phyloP scores from a whole-genome alignment of 768 basidiomycete species.

The Vararia minispora region DNA sequence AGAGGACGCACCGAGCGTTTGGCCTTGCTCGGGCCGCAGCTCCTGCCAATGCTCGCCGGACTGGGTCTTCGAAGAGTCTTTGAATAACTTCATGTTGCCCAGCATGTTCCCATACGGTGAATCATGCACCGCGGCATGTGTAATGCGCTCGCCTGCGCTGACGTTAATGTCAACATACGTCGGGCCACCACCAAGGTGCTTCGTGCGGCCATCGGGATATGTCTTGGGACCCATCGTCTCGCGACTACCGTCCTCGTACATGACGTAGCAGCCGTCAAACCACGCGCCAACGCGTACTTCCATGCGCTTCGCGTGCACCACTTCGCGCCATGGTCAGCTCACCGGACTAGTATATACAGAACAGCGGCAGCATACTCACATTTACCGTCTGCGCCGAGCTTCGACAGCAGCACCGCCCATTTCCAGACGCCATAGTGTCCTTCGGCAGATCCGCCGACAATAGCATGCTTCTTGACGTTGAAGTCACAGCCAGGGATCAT shows the following conservation, averaged over 20 bases:
- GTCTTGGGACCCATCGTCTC: background rate
- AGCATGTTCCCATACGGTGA: background rate
- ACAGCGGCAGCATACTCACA: background rate
- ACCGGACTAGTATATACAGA: too few relatives aligned
- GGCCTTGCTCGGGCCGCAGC: background rate
- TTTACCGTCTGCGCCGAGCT: background rate
- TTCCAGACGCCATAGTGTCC: background rate
- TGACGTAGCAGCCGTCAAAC: background rate
- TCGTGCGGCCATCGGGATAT: background rate
- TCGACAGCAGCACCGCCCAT: constrained; percentile 1
- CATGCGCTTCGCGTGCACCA: background rate
- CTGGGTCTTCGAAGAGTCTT: background rate
- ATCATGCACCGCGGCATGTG: background rate
- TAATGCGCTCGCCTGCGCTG: background rate
- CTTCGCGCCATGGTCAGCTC: too few relatives aligned
- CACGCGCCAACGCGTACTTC: background rate
- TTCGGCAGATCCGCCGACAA: background rate
- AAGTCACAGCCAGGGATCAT: background rate
- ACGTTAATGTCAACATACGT: background rate
- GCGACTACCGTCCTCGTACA: background rate
- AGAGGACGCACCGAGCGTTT: background rate
- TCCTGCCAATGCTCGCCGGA: background rate
- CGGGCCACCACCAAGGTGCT: background rate
- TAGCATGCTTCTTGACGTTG: background rate
- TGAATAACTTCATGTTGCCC: background rate